Base-by-base conservation (phyloP, 2,329 filamentous ascomycete genomes). In the Sporothrix phasma region DNA sequence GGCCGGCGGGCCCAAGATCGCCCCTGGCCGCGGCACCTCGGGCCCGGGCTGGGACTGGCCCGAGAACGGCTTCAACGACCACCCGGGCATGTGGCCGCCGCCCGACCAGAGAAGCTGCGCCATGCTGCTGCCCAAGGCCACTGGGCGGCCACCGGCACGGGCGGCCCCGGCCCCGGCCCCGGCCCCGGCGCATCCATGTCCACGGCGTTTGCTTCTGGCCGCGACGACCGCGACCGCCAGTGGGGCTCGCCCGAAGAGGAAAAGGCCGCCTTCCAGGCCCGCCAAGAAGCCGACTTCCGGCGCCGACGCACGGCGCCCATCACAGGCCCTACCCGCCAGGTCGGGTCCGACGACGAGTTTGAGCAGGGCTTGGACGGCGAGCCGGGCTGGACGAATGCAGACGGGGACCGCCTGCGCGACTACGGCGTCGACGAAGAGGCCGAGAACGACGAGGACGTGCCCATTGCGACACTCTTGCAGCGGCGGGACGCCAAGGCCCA, bases 341-440 rank as follows among this genome's bases (percentile, higher is more conserved):
- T 37, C 3, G 71, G 70, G 11, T 68, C 66, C 3, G 68, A 69
- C 3, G 66, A 69, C 24, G 67, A 69, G 3, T 64, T 69, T 0
- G 70, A 72, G 45, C 68, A 72, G 5, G 69, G 72, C 3, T 68
- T 72, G 49, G 78, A 79, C 68, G 83, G 81, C 5, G 79, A 83
- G 70, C 80, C 81, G 47, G 81, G 77, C 5, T 94, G 89, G 89
- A 84, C 80, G 0, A 93, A 92, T 68, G 80, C 84, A 0, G 89
- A 93, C 61, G 90, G 89, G 1, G 88, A 93, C 71, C 79, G 84
- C 39, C 75, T 94, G 59, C 79, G 82, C 47, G 90, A 94, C 70
- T 94, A 87, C 71, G 90, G 90, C 1, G 89, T 94, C 0, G 90
- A 93, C 69, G 88, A 91, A 70, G 88, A 89, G 15, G 82, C 81